These are phyloP conservation scores for Striga hermonthica DNA, from an alignment of 305 asterid species.

Conservation along the genomic window DNA sequence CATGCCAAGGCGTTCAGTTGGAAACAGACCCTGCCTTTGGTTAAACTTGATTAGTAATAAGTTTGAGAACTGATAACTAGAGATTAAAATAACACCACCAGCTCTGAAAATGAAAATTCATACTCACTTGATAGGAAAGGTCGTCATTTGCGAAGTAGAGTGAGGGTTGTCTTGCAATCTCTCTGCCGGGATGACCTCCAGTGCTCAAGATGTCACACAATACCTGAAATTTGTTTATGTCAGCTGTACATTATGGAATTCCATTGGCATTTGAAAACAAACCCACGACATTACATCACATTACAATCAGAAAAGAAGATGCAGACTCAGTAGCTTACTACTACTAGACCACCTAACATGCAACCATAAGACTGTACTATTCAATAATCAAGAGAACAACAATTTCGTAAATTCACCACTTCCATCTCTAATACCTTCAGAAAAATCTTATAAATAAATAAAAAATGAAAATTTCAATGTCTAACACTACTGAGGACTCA, in stretches of 20 bases:
- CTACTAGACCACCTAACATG: too few relatives aligned
- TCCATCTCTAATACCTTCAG: too few relatives aligned
- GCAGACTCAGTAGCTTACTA: too few relatives aligned
- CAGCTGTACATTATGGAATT: conserved; percentile 22
- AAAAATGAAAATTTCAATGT: too few relatives aligned
- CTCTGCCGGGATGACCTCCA: conserved; percentile 90
- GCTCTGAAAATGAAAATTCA: conserved; percentile 19
- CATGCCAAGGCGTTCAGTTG: conserved; percentile 91
- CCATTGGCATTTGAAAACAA: too few relatives aligned
- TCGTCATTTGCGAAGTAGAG: conserved; percentile 86
- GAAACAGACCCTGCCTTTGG: conserved; percentile 69
- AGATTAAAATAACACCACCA: conserved; percentile 24
- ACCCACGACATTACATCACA: too few relatives aligned
- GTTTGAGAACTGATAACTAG: conserved; percentile 8
- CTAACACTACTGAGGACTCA: too few relatives aligned
- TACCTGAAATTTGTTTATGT: conserved; percentile 49
- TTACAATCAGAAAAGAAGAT: too few relatives aligned
- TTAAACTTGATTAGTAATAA: conserved; percentile 36
- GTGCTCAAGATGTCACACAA: conserved; percentile 89
- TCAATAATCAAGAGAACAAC: too few relatives aligned
- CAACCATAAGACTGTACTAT: too few relatives aligned
- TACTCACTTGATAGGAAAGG: conserved; percentile 80
- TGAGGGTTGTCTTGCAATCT: conserved; percentile 71
- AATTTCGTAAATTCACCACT: too few relatives aligned
- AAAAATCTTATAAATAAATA: too few relatives aligned